phyloP scores from a whole-genome alignment of 176 grass and related monocot genomes.

The Aegilops umbellulata region DNA sequence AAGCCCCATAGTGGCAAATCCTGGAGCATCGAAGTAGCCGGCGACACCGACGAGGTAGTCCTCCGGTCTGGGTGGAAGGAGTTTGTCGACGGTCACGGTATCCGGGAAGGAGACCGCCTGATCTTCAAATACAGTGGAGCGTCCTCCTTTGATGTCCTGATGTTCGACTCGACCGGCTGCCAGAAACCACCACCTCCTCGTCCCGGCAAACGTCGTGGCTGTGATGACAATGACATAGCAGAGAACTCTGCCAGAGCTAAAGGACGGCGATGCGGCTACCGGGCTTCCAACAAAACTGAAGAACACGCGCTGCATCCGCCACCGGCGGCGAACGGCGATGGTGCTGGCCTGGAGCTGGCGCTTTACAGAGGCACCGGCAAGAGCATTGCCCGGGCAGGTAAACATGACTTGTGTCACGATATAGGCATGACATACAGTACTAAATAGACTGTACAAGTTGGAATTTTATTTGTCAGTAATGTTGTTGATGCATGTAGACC shows the following conservation, averaged over 20 bases:
- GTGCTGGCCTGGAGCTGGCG: background rate
- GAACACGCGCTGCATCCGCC: background rate
- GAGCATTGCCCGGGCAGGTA: background rate
- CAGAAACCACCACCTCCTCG: constrained; percentile 11
- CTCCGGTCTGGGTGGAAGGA: constrained; percentile 38
- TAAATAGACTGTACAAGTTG: background rate
- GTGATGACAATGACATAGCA: background rate
- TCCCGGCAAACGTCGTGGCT: background rate
- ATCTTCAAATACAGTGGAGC: constrained; percentile 38
- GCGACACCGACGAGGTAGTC: background rate
- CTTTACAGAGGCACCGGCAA: background rate
- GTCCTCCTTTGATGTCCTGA: constrained; percentile 42
- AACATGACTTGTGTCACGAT: background rate
- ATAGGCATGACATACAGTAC: background rate
- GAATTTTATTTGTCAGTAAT: background rate
- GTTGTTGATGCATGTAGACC: background rate
- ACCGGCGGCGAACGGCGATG: background rate
- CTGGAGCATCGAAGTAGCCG: constrained; percentile 29
- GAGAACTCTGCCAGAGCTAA: background rate
- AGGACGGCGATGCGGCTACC: background rate
- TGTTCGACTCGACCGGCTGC: constrained; percentile 31
- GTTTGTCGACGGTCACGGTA: constrained; percentile 4
- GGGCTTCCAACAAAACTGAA: background rate
- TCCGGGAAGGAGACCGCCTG: constrained; percentile 28
- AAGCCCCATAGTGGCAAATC: constrained; percentile 19